Evolutionary conservation across 768 basidiomycete genomes (phyloP), one percentile per base, ranked within the genome.

Genomic region (Mycena albidolilacea): DNA sequence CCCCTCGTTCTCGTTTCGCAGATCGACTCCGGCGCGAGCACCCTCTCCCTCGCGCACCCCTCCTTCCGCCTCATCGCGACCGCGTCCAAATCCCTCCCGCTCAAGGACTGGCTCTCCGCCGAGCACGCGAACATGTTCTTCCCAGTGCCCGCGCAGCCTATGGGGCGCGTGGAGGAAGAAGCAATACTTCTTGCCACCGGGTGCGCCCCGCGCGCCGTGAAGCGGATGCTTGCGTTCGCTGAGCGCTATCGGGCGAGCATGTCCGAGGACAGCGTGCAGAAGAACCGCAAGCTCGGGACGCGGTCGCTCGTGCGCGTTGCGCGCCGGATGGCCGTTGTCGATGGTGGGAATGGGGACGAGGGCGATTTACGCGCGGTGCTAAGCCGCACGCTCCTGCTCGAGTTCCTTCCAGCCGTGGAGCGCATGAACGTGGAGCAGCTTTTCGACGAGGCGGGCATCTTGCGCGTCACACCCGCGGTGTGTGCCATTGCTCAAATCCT

Each of bases 51-150:
- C 23, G 82, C 86, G 0, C 90, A 91, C 69, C 86, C 88, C 2
- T 88, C 91, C 6, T 91, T 92, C 83, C 86, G 91, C 37, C 80
- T 91, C 67, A 88, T 92, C 73, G 84, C 83, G 62, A 92, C 91
- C 0, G 88, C 91, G 7, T 91, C 90, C 48, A 91, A 90, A 76
- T 91, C 90, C 0, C 79, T 89, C 1, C 87, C 89, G n/a, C 81
- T 91, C n/a, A 89, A 89, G 76, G 91, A 92, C 77, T 93, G 91
- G 91, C 85, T 93, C 37, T 84, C 87, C 1, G 87, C 89, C 70
- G 91, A 93, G 76, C 89, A 92, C 77, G 87, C 89, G 35, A 92
- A 92, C 76, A 92, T 92, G 90, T 92, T 93, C 84, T 89, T 92
- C 79, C 80, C 90, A 11, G 78, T 93, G 15, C 87, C 89, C 9